Percentiles rank a stretch among this genome's conserved stretches.
Conservation (phyloP, 2,329 filamentous ascomycete genomes). For the Pyrenophora graminea region DNA sequence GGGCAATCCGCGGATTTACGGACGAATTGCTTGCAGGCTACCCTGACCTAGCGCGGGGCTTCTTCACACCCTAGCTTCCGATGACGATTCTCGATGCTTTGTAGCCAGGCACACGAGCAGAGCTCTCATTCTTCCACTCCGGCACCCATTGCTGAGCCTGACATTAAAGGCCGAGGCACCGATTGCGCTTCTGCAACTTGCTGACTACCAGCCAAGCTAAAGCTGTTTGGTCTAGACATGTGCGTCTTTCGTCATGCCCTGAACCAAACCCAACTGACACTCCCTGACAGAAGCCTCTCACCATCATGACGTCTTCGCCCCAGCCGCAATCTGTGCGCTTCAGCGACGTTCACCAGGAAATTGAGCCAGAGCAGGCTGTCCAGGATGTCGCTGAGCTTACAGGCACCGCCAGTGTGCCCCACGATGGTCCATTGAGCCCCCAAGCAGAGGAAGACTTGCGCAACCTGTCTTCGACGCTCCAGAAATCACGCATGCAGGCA, state of each 20-base stretch:
- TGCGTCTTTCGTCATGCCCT: constrained; percentile 28
- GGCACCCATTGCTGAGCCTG: constrained; percentile 6
- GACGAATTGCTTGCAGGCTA: constrained; percentile 9
- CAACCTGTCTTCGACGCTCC: constrained; percentile 72
- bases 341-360: constrained; percentile 46
- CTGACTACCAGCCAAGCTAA: constrained; percentile 23
- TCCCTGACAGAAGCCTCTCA: constrained; percentile 11
- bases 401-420: constrained; percentile 21
- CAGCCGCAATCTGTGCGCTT: constrained; percentile 45
- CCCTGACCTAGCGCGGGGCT: constrained; percentile 18
- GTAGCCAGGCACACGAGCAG: constrained; percentile 16
- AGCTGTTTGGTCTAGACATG: constrained; percentile 23
- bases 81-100: constrained; percentile 27
- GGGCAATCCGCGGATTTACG: constrained; percentile 12
- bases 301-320: constrained; percentile 34
- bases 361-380: constrained; percentile 41
- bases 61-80: constrained; percentile 7
- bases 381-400: constrained; percentile 41
- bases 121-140: constrained; percentile 1
- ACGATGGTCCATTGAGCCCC: constrained; percentile 41
- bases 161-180: constrained; percentile 3
- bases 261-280: constrained; percentile 14
- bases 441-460: constrained; percentile 67
- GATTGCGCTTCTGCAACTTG: constrained; percentile 17
- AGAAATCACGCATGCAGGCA: constrained; percentile 77